phyloP scores from a whole-genome alignment of 2,329 filamentous ascomycete genomes.

The Didymella arachidicola region DNA sequence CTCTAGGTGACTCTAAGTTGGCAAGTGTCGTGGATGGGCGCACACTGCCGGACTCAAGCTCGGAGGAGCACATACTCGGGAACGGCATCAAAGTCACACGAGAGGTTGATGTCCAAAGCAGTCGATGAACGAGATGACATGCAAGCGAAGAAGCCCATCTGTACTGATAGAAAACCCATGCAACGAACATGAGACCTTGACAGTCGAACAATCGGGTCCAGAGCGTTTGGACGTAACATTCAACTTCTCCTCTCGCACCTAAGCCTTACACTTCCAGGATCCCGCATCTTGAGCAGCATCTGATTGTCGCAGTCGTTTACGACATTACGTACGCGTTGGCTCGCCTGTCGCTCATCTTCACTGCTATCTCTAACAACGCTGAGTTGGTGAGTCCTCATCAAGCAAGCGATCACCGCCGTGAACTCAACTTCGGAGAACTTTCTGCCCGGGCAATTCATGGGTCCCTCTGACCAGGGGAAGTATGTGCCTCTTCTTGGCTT shows the following conservation, averaged over 20 bases:
- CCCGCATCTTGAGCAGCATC: conserved; percentile 59
- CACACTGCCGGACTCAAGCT: conserved; percentile 11
- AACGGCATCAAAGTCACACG: conserved; percentile 8
- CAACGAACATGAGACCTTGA: neutral
- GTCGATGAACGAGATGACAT: neutral
- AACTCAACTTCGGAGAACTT: conserved; percentile 50
- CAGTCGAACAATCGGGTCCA: neutral
- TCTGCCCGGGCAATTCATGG: conserved; percentile 40
- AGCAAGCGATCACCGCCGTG: conserved; percentile 38
- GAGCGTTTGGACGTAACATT: neutral
- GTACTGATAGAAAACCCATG: neutral
- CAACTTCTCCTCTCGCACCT: neutral
- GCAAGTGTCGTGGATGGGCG: conserved; percentile 1
- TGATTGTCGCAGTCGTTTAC: conserved; percentile 1
- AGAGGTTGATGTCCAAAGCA: neutral
- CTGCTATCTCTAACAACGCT: neutral
- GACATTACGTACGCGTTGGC: conserved; percentile 66
- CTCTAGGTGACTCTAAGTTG: conserved; percentile 6
- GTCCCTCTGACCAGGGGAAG: conserved; percentile 29
- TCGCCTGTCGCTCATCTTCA: conserved; percentile 45
- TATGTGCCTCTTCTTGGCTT: conserved; percentile 20
- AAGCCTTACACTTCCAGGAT: conserved; percentile 40
- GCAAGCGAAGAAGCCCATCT: neutral
- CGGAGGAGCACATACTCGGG: conserved; percentile 11
- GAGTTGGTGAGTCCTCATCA: neutral